Base-by-base conservation (phyloP, 1,284 basidiomycete species). In the Takashimella tepidaria region DNA sequence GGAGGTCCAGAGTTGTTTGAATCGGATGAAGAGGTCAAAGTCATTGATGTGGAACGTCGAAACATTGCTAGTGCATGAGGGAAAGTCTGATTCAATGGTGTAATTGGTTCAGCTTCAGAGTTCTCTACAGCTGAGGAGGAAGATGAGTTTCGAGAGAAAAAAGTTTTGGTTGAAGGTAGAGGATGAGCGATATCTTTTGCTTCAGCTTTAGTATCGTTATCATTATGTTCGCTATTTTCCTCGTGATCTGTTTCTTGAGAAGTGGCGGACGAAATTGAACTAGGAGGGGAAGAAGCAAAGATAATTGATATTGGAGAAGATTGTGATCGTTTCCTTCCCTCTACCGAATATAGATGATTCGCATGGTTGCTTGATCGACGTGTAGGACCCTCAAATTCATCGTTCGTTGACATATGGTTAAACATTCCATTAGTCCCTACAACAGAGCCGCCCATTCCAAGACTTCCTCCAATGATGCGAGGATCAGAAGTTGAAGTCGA, bases 21-120 rank as follows among this genome's bases (percentile, higher is more conserved):
- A 20, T 25, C 40, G 22, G 27, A 37, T 16, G 47, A 49, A 20
- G 21, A 10, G 10, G 27, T 49, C 47, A 20, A 25, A 31, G 24
- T 16, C 22, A 37, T 54, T 50, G 6, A 55, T 21, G 2, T 49
- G 50, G 4, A 60, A 41, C 8, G 51, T 45, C 6, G 58, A 56
- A 37, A 37, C 31, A 37, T 37, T 37, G 31, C 31, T 8, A 37
- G 8, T 16, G 31, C 31, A 37, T 37, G 31, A 22, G 37, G 55
- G 51, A 62, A 62, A 19, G 57, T 61, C 42, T 62, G 61, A 26
- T 57, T 55, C 22, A 62, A 47, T 16, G 61, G 63, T 3, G 57
- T 62, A 41, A 60, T 56, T 13, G 61, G 61, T 23, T 54, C 55
- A 3, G 50, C 45, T 20, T 56, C 57, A 8, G 45, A 27, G 20